Percentiles rank a stretch among this genome's conserved stretches.
These are phyloP conservation scores for Phaeoacremonium minimum DNA, from an alignment of 2,329 filamentous ascomycete species.

Conservation along the genomic window DNA sequence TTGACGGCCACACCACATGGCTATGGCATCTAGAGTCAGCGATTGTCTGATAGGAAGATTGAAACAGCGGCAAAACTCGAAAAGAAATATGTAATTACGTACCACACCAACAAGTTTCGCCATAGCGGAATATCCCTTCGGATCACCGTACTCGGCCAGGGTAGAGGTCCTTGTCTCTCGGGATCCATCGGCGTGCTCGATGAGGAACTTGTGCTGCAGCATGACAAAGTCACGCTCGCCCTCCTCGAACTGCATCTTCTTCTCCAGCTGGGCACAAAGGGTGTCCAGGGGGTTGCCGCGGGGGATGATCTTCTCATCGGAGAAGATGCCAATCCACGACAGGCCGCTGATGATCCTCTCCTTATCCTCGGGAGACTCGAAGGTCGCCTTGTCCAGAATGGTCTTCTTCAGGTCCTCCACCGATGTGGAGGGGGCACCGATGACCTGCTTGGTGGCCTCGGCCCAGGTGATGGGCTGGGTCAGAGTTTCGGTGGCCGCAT, in stretches of 20 bases:
- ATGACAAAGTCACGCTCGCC: constrained; percentile 81
- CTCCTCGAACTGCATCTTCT: constrained; percentile 80
- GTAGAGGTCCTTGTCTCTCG: constrained; percentile 1
- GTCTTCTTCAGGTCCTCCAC: constrained; percentile 69
- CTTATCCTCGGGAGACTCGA: constrained; percentile 65
- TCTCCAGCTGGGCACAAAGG: constrained; percentile 79
- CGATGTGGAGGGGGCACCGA: constrained; percentile 62
- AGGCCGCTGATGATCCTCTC: constrained; percentile 66
- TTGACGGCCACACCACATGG: constrained; percentile 65
- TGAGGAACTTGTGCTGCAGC: constrained; percentile 11
- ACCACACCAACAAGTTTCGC: constrained; percentile 14
- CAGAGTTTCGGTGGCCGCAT: constrained; percentile 62
- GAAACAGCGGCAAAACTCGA: neutral
- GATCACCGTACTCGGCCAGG: constrained; percentile 4
- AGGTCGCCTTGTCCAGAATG: constrained; percentile 71
- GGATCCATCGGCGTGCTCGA: constrained; percentile 1
- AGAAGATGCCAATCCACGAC: constrained; percentile 67
- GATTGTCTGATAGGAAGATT: neutral
- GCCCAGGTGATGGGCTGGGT: constrained; percentile 72
- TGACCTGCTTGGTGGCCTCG: constrained; percentile 74
- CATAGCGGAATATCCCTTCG: constrained; percentile 1
- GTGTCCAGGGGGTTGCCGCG: constrained; percentile 80
- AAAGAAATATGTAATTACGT: neutral
- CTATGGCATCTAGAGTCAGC: no score
- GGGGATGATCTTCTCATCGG: constrained; percentile 62